Evolutionary conservation across 352 stramenopile genomes (phyloP).

Genomic region (Pythium brachiatum): DNA sequence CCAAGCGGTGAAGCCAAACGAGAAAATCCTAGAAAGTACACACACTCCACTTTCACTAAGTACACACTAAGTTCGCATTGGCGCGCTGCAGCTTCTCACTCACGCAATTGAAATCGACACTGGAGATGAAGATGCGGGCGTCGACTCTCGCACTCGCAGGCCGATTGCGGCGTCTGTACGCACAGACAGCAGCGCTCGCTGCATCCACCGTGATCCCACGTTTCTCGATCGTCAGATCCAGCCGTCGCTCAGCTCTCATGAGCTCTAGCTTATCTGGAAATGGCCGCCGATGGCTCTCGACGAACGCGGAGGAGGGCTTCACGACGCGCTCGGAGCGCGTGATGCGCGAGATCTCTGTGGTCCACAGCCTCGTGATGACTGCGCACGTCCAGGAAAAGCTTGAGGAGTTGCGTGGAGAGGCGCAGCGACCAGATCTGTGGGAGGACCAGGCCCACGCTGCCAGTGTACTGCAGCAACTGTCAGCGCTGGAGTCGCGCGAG

Average conservation of each 20-base stretch:
- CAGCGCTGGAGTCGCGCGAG: conserved; percentile 48
- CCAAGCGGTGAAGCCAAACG: conserved; percentile 35
- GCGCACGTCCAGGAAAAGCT: conserved; percentile 43
- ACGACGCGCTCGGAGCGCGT: conserved; percentile 32
- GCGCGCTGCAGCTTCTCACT: background rate
- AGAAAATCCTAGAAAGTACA: conserved; percentile 16
- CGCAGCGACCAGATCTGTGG: conserved; percentile 52
- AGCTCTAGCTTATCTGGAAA: background rate
- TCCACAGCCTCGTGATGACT: conserved; percentile 47
- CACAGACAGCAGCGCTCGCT: background rate
- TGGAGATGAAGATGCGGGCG: background rate
- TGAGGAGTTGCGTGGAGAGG: conserved; percentile 37
- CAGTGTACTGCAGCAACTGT: conserved; percentile 57
- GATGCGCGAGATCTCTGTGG: conserved; percentile 38
- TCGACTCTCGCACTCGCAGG: background rate
- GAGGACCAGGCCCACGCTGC: conserved; percentile 55
- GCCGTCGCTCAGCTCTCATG: background rate
- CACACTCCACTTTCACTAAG: conserved; percentile 4
- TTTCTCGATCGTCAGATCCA: background rate
- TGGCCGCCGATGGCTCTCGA: background rate
- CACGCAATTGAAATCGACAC: background rate
- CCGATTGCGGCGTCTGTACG: background rate
- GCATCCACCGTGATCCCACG: background rate
- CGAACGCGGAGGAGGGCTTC: conserved; percentile 38
- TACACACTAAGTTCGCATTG: conserved; percentile 13